These are phyloP conservation scores for Tolypocladium guangdongense DNA, from an alignment of 2,329 filamentous ascomycete species.

Conservation along the genomic window DNA sequence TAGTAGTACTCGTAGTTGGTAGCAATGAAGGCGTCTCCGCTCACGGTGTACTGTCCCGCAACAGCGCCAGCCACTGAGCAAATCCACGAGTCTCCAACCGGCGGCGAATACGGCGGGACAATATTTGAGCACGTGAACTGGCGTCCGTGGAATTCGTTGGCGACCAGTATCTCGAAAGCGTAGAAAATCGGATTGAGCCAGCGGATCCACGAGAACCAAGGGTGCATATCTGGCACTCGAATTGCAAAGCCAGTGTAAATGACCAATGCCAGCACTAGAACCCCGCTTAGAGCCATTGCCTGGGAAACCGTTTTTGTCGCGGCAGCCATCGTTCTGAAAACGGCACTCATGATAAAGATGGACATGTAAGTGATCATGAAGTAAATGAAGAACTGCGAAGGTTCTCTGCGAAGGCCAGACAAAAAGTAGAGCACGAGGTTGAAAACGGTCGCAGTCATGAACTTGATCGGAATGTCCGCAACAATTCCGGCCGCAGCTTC, in stretches of 20 bases:
- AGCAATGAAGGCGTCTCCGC: constrained; percentile 49
- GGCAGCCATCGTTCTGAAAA: constrained; percentile 65
- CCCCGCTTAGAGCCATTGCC: constrained; percentile 40
- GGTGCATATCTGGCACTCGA: constrained; percentile 46
- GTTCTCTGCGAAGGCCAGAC: constrained; percentile 39
- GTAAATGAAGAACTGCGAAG: constrained; percentile 66
- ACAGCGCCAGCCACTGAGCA: constrained; percentile 44
- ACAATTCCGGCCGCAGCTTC: constrained; percentile 45
- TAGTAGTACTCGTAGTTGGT: constrained; percentile 45
- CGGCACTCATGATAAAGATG: constrained; percentile 63
- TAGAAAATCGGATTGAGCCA: constrained; percentile 67
- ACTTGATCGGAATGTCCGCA: constrained; percentile 47
- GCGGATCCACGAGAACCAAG: constrained; percentile 64
- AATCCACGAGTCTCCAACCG: constrained; percentile 35
- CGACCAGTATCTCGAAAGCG: constrained; percentile 60
- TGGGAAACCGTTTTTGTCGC: constrained; percentile 55
- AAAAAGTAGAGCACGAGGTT: constrained; percentile 50
- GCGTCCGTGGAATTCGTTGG: constrained; percentile 58
- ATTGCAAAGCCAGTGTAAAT: constrained; percentile 50
- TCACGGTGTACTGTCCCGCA: constrained; percentile 41
- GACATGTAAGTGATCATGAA: constrained; percentile 57
- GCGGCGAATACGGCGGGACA: constrained; percentile 33
- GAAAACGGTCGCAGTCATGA: constrained; percentile 36
- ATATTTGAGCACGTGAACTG: constrained; percentile 44
- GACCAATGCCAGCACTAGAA: constrained; percentile 48